These are phyloP conservation scores for Zelopaecilomyces penicillatus DNA, from an alignment of 2,329 filamentous ascomycete genomes.

Conservation along the genomic window DNA sequence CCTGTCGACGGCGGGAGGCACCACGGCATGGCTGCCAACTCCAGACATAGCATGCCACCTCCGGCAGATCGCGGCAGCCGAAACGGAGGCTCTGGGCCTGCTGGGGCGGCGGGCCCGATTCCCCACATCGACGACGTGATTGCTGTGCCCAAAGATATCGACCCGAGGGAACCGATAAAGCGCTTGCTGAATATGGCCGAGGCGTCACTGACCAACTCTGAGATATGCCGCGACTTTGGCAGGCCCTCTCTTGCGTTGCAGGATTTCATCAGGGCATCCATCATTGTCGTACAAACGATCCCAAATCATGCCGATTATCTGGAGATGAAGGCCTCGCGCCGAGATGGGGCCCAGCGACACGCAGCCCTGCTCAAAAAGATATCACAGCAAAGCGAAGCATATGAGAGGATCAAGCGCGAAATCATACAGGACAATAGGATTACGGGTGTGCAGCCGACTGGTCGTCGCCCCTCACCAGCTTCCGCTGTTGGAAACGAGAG, in stretches of 20 bases:
- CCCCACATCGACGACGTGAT: slow-evolving; percentile 48
- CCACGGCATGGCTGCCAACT: slow-evolving; percentile 22
- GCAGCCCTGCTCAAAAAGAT: slow-evolving; percentile 42
- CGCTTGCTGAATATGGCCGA: slow-evolving; percentile 47
- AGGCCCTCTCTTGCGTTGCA: slow-evolving; percentile 68
- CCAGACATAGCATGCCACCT: slow-evolving; percentile 20
- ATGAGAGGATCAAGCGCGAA: slow-evolving; percentile 48
- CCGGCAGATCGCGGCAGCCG: slow-evolving; percentile 19
- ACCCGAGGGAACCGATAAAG: slow-evolving; percentile 41
- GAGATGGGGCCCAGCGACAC: slow-evolving; percentile 41
- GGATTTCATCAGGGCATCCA: slow-evolving; percentile 75
- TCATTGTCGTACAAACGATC: slow-evolving; percentile 69
- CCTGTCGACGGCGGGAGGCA: slow-evolving; percentile 16
- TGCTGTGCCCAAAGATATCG: slow-evolving; percentile 36
- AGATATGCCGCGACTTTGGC: slow-evolving; percentile 53
- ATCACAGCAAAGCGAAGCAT: slow-evolving; percentile 37
- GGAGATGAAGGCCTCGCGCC: slow-evolving; percentile 48
- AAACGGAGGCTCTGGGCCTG: slow-evolving; percentile 18
- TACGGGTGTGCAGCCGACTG: slow-evolving; percentile 46
- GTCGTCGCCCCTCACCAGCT: slow-evolving; percentile 9
- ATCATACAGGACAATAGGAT: slow-evolving; percentile 57
- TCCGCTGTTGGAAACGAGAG: slow-evolving; percentile 11
- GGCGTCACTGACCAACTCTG: slow-evolving; percentile 48
- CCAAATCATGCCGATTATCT: slow-evolving; percentile 69
- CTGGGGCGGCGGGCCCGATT: slow-evolving; percentile 26